Evolutionary conservation across 2,329 filamentous ascomycete genomes (phyloP).

Genomic region (Fusarium brachygibbosum): DNA sequence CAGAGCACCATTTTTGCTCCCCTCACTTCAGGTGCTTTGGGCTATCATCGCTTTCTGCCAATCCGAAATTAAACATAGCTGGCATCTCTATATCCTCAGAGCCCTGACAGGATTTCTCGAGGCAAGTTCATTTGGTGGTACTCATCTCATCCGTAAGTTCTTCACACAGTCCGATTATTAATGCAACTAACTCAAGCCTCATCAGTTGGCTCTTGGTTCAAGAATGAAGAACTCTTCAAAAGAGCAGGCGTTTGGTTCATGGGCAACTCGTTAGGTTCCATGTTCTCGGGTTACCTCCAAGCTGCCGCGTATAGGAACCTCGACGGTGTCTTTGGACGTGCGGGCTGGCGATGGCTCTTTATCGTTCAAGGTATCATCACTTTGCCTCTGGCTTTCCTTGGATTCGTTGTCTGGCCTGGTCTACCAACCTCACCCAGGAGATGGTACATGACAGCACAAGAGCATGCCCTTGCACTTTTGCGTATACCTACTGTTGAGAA

Average conservation of each 20-base stretch:
- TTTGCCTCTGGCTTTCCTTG: not conserved
- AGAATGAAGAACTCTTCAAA: constrained; percentile 13
- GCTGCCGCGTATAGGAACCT: constrained; percentile 12
- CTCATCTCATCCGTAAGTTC: constrained; percentile 3
- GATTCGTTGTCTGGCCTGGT: constrained; percentile 5
- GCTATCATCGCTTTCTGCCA: not conserved
- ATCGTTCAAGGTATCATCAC: constrained; percentile 10
- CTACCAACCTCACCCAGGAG: not conserved
- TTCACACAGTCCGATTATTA: accelerated
- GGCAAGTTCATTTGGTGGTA: constrained; percentile 1
- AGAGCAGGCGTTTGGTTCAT: constrained; percentile 13
- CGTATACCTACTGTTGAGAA: not conserved
- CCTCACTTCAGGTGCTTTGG: constrained; percentile 2
- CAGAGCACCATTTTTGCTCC: constrained; percentile 5
- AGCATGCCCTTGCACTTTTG: not conserved
- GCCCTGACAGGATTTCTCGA: not conserved
- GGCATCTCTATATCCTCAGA: not conserved
- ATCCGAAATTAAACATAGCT: constrained; percentile 7
- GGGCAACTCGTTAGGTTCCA: not conserved
- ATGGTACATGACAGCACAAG: constrained; percentile 6
- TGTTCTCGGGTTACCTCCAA: constrained; percentile 4
- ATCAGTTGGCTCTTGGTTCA: constrained; percentile 10
- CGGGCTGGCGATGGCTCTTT: constrained; percentile 14
- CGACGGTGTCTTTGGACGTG: constrained; percentile 5
- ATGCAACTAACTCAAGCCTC: accelerated